These are phyloP conservation scores for Cladosporium sp. DNA, from an alignment of 2,329 filamentous ascomycete species.

Conservation along the genomic window DNA sequence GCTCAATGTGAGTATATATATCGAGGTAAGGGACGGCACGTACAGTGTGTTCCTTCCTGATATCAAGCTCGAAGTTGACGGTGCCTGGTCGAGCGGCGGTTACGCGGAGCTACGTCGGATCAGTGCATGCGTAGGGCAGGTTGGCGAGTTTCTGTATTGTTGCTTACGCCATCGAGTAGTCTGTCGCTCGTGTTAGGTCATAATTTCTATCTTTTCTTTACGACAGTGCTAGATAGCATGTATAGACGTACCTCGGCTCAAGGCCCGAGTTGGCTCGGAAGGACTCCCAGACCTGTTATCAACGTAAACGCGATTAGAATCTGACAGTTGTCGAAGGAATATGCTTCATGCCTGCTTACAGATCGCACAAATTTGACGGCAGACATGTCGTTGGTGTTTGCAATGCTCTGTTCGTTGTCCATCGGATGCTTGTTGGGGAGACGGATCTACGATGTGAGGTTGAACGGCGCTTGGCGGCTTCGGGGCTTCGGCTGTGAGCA, in stretches of 20 bases:
- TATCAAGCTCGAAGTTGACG: slow-evolving; percentile 73
- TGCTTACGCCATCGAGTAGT: slow-evolving; percentile 39
- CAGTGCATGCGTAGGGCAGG: no score
- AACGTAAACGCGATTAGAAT: no score
- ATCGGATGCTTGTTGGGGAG: not conserved
- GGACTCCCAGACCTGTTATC: slow-evolving; percentile 69
- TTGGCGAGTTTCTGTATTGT: not conserved
- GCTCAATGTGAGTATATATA: not conserved
- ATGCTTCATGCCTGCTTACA: slow-evolving; percentile 19
- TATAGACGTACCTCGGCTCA: slow-evolving; percentile 67
- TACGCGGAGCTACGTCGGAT: slow-evolving; percentile 57
- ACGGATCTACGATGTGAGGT: not conserved
- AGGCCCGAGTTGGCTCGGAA: slow-evolving; percentile 83
- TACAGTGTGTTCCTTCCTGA: slow-evolving; percentile 71
- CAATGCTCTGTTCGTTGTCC: not conserved
- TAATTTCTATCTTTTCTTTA: no score
- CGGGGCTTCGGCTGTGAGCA: not conserved
- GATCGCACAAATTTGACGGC: slow-evolving; percentile 26
- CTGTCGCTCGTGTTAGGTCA: no score
- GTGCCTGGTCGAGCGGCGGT: slow-evolving; percentile 60
- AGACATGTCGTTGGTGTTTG: not conserved
- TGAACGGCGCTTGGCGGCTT: not conserved
- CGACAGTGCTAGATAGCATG: no score
- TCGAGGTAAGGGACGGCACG: slow-evolving; percentile 17
- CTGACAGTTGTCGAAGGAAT: no score